A percentile compares a stretch with the other conserved stretches of the same genome.
Evolutionary conservation across 2,329 filamentous ascomycete genomes (phyloP).

Genomic region (Cladosporium sp.): DNA sequence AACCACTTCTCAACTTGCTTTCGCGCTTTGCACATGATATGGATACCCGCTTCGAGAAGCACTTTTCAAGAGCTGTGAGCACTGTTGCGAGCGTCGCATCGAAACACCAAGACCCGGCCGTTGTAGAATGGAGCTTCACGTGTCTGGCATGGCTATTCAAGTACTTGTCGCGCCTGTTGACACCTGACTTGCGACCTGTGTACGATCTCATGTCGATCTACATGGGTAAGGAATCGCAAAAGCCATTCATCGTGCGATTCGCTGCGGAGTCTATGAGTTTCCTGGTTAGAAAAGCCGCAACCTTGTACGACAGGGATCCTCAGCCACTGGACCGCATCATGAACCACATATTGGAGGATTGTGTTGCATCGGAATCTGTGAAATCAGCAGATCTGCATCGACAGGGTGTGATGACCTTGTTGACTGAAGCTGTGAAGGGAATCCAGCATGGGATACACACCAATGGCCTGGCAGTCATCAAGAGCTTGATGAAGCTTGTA

Average conservation of each 20-base stretch:
- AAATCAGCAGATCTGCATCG: slow-evolving; percentile 59
- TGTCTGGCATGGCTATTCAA: slow-evolving; percentile 96
- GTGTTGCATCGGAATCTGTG: slow-evolving; percentile 56
- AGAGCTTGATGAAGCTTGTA: slow-evolving; percentile 42
- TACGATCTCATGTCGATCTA: slow-evolving; percentile 79
- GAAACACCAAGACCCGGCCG: slow-evolving; percentile 66
- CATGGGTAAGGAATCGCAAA: slow-evolving; percentile 76
- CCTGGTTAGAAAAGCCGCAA: slow-evolving; percentile 80
- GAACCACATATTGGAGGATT: slow-evolving; percentile 65
- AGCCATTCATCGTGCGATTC: slow-evolving; percentile 83
- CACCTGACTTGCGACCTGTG: slow-evolving; percentile 78
- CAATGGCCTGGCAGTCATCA: slow-evolving; percentile 51
- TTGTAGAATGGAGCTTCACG: slow-evolving; percentile 97
- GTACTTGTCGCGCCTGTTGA: slow-evolving; percentile 82
- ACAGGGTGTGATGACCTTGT: slow-evolving; percentile 86
- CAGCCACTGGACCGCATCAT: slow-evolving; percentile 68
- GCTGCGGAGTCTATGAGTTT: slow-evolving; percentile 95
- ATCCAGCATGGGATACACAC: slow-evolving; percentile 57
- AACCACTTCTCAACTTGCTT: slow-evolving; percentile 81
- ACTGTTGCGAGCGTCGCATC: slow-evolving; percentile 75
- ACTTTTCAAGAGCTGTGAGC: slow-evolving; percentile 72
- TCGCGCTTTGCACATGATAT: slow-evolving; percentile 94
- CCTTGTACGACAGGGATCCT: slow-evolving; percentile 67
- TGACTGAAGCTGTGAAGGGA: slow-evolving; percentile 73
- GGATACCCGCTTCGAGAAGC: slow-evolving; percentile 78